Evolutionary conservation across 768 basidiomycete genomes (phyloP).

Genomic region (Trametes cinnabarina): DNA sequence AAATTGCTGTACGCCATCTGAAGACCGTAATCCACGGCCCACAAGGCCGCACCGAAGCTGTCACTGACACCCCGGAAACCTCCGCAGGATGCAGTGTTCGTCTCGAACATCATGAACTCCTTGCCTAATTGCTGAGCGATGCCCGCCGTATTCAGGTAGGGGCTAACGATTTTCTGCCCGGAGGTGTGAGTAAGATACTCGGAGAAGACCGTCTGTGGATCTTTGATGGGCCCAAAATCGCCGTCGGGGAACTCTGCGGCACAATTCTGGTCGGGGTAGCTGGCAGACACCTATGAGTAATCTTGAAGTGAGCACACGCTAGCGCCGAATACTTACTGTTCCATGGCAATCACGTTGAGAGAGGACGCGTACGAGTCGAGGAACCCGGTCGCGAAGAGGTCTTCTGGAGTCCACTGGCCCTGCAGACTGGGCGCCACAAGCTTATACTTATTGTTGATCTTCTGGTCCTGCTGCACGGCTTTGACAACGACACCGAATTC

Average conservation of each 20-base stretch:
- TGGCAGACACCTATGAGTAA: no score
- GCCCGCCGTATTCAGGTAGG: conserved; percentile 50
- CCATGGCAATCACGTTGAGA: conserved; percentile 49
- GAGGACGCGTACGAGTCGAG: conserved; percentile 41
- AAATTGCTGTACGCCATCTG: conserved; percentile 51
- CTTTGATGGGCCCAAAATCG: conserved; percentile 37
- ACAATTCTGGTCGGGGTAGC: conserved; percentile 66
- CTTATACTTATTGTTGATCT: conserved; percentile 41
- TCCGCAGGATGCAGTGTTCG: conserved; percentile 52
- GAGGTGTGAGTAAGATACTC: conserved; percentile 60
- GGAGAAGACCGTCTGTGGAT: conserved; percentile 49
- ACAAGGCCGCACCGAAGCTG: conserved; percentile 52
- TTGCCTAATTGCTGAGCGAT: conserved; percentile 38
- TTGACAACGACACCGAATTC: conserved; percentile 51
- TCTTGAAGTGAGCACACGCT: no score
- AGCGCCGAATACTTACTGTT: conserved; percentile 40
- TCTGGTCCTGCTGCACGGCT: conserved; percentile 40
- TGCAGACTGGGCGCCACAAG: conserved; percentile 67
- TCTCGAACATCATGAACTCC: conserved; percentile 57
- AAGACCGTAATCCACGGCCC: conserved; percentile 53
- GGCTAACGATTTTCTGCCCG: conserved; percentile 45
- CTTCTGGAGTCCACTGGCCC: conserved; percentile 50
- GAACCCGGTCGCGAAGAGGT: conserved; percentile 53
- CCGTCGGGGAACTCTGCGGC: conserved; percentile 40
- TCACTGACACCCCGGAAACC: conserved; percentile 55